Base-by-base conservation (phyloP, 2,329 filamentous ascomycete species). In the Ophiocordyceps camponoti-leonardi region DNA sequence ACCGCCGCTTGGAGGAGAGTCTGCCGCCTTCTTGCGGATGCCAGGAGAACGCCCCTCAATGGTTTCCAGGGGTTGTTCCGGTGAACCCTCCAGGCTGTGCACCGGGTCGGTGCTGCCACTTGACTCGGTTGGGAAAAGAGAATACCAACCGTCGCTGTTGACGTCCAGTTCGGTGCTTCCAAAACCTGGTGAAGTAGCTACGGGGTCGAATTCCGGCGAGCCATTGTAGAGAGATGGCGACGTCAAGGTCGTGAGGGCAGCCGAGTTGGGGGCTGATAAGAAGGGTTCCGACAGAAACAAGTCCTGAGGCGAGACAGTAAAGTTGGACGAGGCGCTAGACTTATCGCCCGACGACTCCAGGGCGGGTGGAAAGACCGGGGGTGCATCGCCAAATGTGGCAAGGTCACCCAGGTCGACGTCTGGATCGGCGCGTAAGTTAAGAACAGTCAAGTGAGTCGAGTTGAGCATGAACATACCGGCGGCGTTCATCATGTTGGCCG, bases 281-380 rank as follows among this genome's bases (percentile, higher is more conserved):
- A 78, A 77, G 48, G 73, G 69, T 56, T 84, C 77, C 53, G 78
- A 75, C 54, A 88, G 69, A 52, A 82, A 66, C 52, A 94, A 70
- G 56, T 94, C 86, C 62, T 84, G 81, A 19, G 87, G 87, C 49
- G 87, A 94, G 50, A 94, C 75, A 40, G 87, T 94, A 58, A 77
- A 58, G 58, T 77, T 73, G 57, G 67, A 69, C 28, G 64, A 63
- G 45, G 71, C 68, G 60, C 68, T 71, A 41, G 69, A 65, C 37
- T 64, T 63, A 53, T 65, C 68, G 48, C 61, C 60, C 48, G 55
- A 63, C 52, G 72, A 59, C 54, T 78, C 75, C 61, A 75, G 75
- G 44, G 66, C 64, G 31, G 62, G 63, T 42, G 66, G 60, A 43
- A 69, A 75, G 49, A 67, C 66, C 50, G 69, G 66, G 50, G 67